phyloP scores from a whole-genome alignment of 352 stramenopile species.

The Globisporangium radiosum region DNA sequence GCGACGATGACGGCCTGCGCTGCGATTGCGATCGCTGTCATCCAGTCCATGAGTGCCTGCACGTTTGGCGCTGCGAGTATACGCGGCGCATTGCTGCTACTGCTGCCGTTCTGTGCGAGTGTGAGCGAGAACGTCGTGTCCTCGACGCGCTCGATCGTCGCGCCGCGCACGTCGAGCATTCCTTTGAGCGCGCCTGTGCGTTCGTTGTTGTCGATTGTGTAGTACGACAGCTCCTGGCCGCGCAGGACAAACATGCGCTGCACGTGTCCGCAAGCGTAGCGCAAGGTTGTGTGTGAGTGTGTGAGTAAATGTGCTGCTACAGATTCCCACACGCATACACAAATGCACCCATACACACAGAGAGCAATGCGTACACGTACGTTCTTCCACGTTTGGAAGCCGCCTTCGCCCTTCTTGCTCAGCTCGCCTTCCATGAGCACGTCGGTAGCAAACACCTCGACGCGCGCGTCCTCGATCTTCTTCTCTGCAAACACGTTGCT shows the following conservation, averaged over 20 bases:
- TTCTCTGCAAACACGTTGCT: constrained; percentile 58
- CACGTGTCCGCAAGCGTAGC: too few relatives aligned
- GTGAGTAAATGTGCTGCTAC: neutral
- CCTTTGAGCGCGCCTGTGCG: constrained; percentile 57
- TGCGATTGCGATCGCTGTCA: constrained; percentile 56
- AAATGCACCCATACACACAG: neutral
- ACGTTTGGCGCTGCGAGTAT: constrained; percentile 39
- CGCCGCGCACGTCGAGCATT: constrained; percentile 40
- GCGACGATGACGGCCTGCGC: constrained; percentile 31
- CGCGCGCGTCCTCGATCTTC: constrained; percentile 50
- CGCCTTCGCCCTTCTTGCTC: constrained; percentile 57
- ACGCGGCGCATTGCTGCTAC: constrained; percentile 12
- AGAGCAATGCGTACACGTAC: constrained; percentile 34
- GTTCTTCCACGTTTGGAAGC: constrained; percentile 60
- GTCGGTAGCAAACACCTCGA: constrained; percentile 53
- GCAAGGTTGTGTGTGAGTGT: neutral
- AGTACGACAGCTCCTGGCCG: constrained; percentile 64
- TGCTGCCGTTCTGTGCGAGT: constrained; percentile 14
- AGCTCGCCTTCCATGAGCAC: constrained; percentile 68
- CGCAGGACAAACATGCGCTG: constrained; percentile 69
- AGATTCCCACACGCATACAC: neutral
- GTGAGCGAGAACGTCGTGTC: constrained; percentile 27
- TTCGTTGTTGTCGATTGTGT: constrained; percentile 37
- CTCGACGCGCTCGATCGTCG: constrained; percentile 43
- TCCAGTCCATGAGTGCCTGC: constrained; percentile 68